phyloP scores from a whole-genome alignment of 2,329 filamentous ascomycete genomes.

The Colletotrichum salicis region DNA sequence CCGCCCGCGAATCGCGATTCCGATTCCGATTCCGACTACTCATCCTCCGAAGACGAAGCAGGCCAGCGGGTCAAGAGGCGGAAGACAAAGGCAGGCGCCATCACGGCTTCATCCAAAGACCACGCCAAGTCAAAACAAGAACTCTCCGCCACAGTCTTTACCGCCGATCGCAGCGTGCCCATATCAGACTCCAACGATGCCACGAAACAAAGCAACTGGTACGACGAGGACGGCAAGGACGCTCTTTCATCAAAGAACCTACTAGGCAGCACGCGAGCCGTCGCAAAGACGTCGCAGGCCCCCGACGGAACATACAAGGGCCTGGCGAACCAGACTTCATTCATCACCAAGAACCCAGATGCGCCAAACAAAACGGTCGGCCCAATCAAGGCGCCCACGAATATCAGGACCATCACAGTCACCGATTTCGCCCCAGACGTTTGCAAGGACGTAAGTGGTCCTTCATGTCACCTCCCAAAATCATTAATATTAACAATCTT shows the following conservation, averaged over 20 bases:
- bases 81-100: conserved; percentile 72
- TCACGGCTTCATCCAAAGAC: conserved; percentile 72
- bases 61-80: conserved; percentile 83
- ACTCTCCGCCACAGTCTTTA: conserved; percentile 63
- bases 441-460: conserved; percentile 76
- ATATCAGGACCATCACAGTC: conserved; percentile 89
- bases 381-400: conserved; percentile 87
- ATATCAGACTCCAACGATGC: conserved; percentile 83
- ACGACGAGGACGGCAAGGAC: conserved; percentile 74
- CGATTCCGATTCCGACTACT: conserved; percentile 71
- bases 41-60: conserved; percentile 79
- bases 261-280: conserved; percentile 64
- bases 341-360: conserved; percentile 84
- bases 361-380: conserved; percentile 77
- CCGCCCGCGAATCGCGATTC: conserved; percentile 73
- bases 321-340: conserved; percentile 75
- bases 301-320: conserved; percentile 81
- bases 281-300: conserved; percentile 23
- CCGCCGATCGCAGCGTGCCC: conserved; percentile 69
- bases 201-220: conserved; percentile 91
- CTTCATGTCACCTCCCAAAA: too few relatives aligned
- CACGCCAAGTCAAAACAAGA: conserved; percentile 52
- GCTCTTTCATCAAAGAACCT: conserved; percentile 62
- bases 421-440: conserved; percentile 93
- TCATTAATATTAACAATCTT: too few relatives aligned